A percentile compares a stretch with the other conserved stretches of the same genome.
Evolutionary conservation across 305 asterid genomes (phyloP).

Genomic region (Stenogyne calaminthoides): DNA sequence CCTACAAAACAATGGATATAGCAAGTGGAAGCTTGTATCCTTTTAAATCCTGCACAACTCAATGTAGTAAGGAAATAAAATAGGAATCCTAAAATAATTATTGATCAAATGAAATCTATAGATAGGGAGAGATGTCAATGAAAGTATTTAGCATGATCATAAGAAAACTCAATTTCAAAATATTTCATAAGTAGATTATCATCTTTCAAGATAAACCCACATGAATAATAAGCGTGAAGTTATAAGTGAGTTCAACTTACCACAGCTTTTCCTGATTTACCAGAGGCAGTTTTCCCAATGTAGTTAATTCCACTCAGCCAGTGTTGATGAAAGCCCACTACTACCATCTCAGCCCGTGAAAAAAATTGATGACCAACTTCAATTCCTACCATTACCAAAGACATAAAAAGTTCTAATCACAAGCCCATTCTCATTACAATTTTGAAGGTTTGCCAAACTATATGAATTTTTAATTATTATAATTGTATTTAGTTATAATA

Average conservation of each 20-base stretch:
- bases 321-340: conserved; percentile 76
- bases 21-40: conserved; percentile 63
- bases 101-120: background rate
- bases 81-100: conserved; percentile 4
- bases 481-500: background rate
- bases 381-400: conserved; percentile 56
- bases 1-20: conserved; percentile 76
- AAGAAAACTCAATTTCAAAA: background rate
- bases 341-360: conserved; percentile 94
- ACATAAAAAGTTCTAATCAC: conserved; percentile 2
- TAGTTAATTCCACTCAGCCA: conserved; percentile 90
- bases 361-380: conserved; percentile 93
- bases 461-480: background rate
- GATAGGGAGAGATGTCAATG: background rate
- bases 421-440: background rate
- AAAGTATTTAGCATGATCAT: background rate
- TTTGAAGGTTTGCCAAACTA: background rate
- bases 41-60: conserved; percentile 44
- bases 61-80: conserved; percentile 17
- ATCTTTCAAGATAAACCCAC: too few relatives aligned
- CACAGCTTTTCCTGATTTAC: conserved; percentile 29
- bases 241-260: too few relatives aligned
- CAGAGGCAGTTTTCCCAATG: conserved; percentile 42
- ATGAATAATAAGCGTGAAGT: too few relatives aligned
- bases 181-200: background rate